A percentile compares a stretch with the other conserved stretches of the same genome.
These are phyloP conservation scores for Pulveroboletus sp. DNA, from an alignment of 768 basidiomycete species.

Conservation along the genomic window DNA sequence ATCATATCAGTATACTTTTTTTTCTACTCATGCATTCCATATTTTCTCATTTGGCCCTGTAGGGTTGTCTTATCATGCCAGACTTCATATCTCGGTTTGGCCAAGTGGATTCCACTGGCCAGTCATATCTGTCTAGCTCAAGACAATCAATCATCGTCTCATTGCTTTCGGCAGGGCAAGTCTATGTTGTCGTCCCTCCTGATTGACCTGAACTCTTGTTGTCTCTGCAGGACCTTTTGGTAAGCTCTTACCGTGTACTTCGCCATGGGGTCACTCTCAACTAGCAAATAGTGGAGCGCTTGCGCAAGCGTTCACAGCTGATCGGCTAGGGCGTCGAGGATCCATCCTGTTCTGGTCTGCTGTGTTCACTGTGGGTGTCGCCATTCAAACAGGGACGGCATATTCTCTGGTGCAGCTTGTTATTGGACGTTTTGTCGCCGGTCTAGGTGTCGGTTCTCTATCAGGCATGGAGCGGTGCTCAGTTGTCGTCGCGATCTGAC, in stretches of 20 bases:
- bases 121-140: constrained; percentile 46
- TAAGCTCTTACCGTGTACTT: constrained; percentile 22
- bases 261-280: constrained; percentile 2
- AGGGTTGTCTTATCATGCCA: constrained; percentile 78
- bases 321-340: constrained; percentile 64
- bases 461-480: constrained; percentile 43
- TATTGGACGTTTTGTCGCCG: constrained; percentile 70
- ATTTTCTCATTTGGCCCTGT: background rate
- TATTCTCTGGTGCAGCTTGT: constrained; percentile 61
- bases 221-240: constrained; percentile 44
- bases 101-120: constrained; percentile 42
- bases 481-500: constrained; percentile 1
- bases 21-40: background rate
- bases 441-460: constrained; percentile 71
- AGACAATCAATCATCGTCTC: constrained; percentile 53
- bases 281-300: constrained; percentile 49
- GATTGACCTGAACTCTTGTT: background rate
- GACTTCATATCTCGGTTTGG: constrained; percentile 73
- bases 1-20: constrained; percentile 54
- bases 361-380: constrained; percentile 66
- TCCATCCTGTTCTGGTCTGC: constrained; percentile 74
- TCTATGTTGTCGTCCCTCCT: background rate
- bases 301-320: constrained; percentile 69
- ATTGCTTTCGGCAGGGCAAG: constrained; percentile 66
- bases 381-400: constrained; percentile 63